Conservation (phyloP, 2,329 filamentous ascomycete species). For the Rugonectria rugulosa region DNA sequence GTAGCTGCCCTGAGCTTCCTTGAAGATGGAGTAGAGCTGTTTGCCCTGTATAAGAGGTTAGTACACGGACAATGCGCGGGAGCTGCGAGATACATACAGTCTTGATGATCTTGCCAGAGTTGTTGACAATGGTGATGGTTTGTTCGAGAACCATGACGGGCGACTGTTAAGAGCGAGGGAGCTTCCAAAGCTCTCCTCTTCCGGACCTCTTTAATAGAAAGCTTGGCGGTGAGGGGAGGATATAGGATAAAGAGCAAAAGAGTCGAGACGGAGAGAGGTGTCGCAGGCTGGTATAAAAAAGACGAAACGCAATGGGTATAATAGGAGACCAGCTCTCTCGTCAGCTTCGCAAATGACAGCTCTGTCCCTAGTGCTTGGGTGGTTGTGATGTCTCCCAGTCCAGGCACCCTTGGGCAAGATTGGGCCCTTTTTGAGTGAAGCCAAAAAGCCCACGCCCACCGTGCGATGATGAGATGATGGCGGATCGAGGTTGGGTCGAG, state of each 20-base stretch:
- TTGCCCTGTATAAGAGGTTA: slow-evolving; percentile 70
- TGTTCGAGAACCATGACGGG: slow-evolving; percentile 61
- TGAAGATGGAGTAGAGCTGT: slow-evolving; percentile 88
- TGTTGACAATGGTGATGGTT: slow-evolving; percentile 90
- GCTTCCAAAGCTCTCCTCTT: slow-evolving; percentile 19
- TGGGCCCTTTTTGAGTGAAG: slow-evolving; percentile 11
- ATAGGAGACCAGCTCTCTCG: slow-evolving; percentile 37
- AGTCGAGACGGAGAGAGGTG: background rate
- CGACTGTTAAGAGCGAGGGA: slow-evolving; percentile 17
- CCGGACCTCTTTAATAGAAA: background rate
- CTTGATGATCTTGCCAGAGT: slow-evolving; percentile 88
- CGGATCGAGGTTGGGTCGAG: slow-evolving; percentile 9
- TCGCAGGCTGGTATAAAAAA: background rate
- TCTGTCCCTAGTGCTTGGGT: slow-evolving; percentile 21
- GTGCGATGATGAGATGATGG: slow-evolving; percentile 16
- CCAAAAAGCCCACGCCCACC: slow-evolving; percentile 20
- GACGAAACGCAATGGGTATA: background rate
- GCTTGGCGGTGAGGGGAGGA: background rate
- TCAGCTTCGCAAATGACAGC: no score
- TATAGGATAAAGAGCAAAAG: background rate
- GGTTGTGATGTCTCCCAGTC: slow-evolving; percentile 13
- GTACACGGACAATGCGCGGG: background rate
- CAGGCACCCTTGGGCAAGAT: slow-evolving; percentile 10
- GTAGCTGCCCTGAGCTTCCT: slow-evolving; percentile 89
- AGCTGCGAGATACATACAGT: slow-evolving; percentile 66